These are phyloP conservation scores for Euphorbia pulcherrima DNA, from an alignment of 345 rosid species.

Conservation along the genomic window DNA sequence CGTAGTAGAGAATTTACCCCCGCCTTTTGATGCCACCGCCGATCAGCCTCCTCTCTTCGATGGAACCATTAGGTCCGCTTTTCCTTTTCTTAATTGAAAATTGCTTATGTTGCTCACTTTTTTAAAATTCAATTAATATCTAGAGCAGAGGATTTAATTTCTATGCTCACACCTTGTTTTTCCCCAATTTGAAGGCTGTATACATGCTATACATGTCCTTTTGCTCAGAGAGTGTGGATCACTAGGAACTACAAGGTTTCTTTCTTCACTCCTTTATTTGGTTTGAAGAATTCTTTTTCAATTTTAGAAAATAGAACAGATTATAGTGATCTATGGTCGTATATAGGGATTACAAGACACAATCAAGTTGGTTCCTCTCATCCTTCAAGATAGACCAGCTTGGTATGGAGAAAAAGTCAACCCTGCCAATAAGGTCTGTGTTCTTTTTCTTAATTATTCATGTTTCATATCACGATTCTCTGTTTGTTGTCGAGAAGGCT, in stretches of 20 bases:
- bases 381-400: slow-evolving; percentile 70
- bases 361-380: slow-evolving; percentile 71
- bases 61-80: slow-evolving; percentile 57
- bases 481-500: background rate
- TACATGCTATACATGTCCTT: slow-evolving; percentile 59
- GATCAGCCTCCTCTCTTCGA: slow-evolving; percentile 69
- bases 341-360: slow-evolving; percentile 74
- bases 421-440: slow-evolving; percentile 64
- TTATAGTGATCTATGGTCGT: background rate
- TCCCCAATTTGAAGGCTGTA: slow-evolving; percentile 48
- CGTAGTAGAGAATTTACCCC: slow-evolving; percentile 45
- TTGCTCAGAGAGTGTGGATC: slow-evolving; percentile 91
- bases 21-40: slow-evolving; percentile 45
- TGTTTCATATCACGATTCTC: background rate
- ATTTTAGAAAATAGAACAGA: too few species aligned
- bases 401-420: slow-evolving; percentile 90
- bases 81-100: background rate
- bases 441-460: background rate
- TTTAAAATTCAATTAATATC: too few species aligned
- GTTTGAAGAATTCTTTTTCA: background rate
- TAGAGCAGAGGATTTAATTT: background rate
- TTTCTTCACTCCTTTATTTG: background rate
- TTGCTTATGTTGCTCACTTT: background rate
- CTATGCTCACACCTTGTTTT: background rate
- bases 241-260: slow-evolving; percentile 79